Evolutionary conservation across 495 filamentous ascomycete genomes (phyloP).

Genomic region (Aspergillus mulundensis): DNA sequence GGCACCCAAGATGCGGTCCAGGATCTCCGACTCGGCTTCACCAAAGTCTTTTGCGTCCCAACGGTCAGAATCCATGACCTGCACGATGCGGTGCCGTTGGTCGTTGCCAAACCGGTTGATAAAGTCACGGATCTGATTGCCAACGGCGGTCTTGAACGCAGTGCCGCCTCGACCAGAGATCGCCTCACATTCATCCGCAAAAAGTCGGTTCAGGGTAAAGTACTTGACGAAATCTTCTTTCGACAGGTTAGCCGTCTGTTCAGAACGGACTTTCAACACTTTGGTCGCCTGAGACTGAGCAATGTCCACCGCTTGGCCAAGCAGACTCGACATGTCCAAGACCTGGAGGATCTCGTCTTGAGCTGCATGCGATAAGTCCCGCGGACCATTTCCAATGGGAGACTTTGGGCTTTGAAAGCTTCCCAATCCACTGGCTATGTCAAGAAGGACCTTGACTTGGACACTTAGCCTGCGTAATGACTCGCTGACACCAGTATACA

Average conservation of each 20-base stretch:
- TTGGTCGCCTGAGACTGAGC: conserved; percentile 91
- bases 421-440: conserved; percentile 79
- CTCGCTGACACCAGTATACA: conserved; percentile 86
- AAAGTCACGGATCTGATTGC: conserved; percentile 88
- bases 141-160: conserved; percentile 80
- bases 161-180: conserved; percentile 85
- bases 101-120: conserved; percentile 69
- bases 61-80: conserved; percentile 81
- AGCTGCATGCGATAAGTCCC: conserved; percentile 27
- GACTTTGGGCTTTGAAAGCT: conserved; percentile 17
- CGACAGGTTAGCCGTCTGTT: conserved; percentile 70
- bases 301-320: conserved; percentile 89
- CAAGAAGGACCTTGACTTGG: conserved; percentile 92
- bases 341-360: conserved; percentile 82
- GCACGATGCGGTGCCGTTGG: conserved; percentile 73
- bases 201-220: conserved; percentile 88
- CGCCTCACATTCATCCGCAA: conserved; percentile 95
- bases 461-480: conserved; percentile 77
- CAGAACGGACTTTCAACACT: conserved; percentile 83
- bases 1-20: conserved; percentile 66
- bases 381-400: conserved; percentile 5
- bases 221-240: conserved; percentile 82
- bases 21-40: conserved; percentile 56
- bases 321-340: conserved; percentile 88
- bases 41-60: conserved; percentile 89